A percentile compares a stretch with the other conserved stretches of the same genome.
Evolutionary conservation across 1,284 basidiomycete genomes (phyloP).

Genomic region (Ustilago bromivora): DNA sequence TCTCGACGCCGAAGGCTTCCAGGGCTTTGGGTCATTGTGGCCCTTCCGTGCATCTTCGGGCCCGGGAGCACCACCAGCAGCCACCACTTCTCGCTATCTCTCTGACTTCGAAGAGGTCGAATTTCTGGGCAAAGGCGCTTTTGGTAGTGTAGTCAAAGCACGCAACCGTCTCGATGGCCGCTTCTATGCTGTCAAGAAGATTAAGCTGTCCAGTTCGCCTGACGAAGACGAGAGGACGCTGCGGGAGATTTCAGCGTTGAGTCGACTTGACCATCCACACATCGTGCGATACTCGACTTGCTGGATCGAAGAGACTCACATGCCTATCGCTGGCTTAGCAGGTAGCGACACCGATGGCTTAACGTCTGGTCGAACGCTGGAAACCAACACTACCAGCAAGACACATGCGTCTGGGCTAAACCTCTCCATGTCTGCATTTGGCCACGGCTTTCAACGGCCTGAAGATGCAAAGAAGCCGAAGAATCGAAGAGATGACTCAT

Average conservation of each 20-base stretch:
- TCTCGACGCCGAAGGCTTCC: conserved; percentile 16
- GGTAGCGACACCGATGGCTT: conserved; percentile 45
- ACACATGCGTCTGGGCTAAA: conserved; percentile 47
- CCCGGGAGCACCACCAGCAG: conserved; percentile 22
- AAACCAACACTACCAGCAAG: conserved; percentile 54
- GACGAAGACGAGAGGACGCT: conserved; percentile 89
- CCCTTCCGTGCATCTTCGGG: conserved; percentile 52
- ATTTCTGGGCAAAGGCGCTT: conserved; percentile 82
- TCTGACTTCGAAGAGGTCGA: conserved; percentile 69
- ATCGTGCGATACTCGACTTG: conserved; percentile 82
- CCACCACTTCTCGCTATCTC: conserved; percentile 60
- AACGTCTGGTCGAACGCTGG: conserved; percentile 36
- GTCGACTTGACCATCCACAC: conserved; percentile 85
- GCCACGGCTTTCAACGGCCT: conserved; percentile 38
- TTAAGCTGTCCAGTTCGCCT: conserved; percentile 79
- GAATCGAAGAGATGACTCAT: conserved; percentile 34
- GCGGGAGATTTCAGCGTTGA: conserved; percentile 89
- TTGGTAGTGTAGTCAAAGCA: conserved; percentile 93
- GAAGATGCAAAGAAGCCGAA: background rate
- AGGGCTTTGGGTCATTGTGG: conserved; percentile 60
- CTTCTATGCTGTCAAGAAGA: conserved; percentile 82
- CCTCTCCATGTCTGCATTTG: conserved; percentile 44
- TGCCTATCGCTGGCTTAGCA: conserved; percentile 36
- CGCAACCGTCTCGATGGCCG: conserved; percentile 78
- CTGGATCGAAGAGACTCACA: conserved; percentile 65